Evolutionary conservation across 192 early-diverging fungal genomes (phyloP), one percentile per base, ranked within the genome.

Genomic region (Diversispora epigaea): DNA sequence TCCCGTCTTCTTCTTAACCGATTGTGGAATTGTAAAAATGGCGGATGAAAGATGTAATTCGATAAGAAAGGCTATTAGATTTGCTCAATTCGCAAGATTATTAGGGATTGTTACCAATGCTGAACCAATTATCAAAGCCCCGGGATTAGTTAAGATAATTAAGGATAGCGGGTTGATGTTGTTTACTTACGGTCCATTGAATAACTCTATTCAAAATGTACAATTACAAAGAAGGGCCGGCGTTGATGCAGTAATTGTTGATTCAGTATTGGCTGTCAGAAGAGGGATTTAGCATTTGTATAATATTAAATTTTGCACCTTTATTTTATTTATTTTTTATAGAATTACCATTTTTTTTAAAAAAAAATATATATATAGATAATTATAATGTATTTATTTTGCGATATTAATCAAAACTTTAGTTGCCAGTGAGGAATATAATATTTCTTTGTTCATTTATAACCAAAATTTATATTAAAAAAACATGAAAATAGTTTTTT

Each of bases 1-100:
- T 93, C 76, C 95, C 95, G 90, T 96, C n/a, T 93, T 96, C 78
- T 93, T 96, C 81, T 84, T 98, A 71, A 95, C 95, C 0, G 92
- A 94, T 67, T 94, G 88, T 41, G 94, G 94, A 39, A 89, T 87
- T 32, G 78, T 85, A 3, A 82, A 78, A 7, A 89, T 93, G 81
- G 90, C 88, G 3, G 95, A 98, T 76, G 81, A 82, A 54, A 86
- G 96, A 12, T 91, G 89, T 75, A 94, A 95, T 77, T 91, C 91
- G 21, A 81, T 97, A 22, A 87, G 90, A 41, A 86, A 85, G 2
- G 95, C 96, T 0, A 88, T 94, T 50, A 80, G 87, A 15, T 90
- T 96, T 76, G 93, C 93, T 67, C 87, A 88, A 25, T 85, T 85
- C 52, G 85, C 89, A 0, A 86, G 88, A 21, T 81, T 96, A 7